A percentile compares a stretch with the other conserved stretches of the same genome.
These are phyloP conservation scores for Aspergillus sp. DNA, from an alignment of 2,329 filamentous ascomycete species.

Conservation along the genomic window DNA sequence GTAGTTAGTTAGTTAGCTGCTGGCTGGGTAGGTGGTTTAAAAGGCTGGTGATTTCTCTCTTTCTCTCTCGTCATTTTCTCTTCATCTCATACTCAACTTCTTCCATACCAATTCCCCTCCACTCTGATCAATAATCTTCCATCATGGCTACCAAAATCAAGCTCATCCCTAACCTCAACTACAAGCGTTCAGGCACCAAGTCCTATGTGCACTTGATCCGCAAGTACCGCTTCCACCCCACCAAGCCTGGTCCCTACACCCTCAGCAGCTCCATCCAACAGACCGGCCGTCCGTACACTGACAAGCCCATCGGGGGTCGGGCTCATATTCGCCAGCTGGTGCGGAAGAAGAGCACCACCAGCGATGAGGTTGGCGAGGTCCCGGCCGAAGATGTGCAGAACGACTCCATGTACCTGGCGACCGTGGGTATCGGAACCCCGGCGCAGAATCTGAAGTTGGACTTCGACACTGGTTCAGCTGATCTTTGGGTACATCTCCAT, in stretches of 20 bases:
- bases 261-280: constrained; percentile 52
- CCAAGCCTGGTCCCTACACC: constrained; percentile 63
- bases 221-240: constrained; percentile 65
- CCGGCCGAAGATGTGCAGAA: constrained; percentile 67
- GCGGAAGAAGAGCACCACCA: constrained; percentile 46
- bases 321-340: constrained; percentile 52
- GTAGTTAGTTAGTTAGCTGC: no score
- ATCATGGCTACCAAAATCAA: constrained; percentile 49
- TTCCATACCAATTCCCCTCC: neutral
- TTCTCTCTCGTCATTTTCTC: neutral
- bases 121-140: neutral
- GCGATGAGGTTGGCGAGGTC: constrained; percentile 50
- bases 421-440: constrained; percentile 66
- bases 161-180: constrained; percentile 60
- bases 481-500: constrained; percentile 62
- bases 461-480: constrained; percentile 71
- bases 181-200: constrained; percentile 61
- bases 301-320: constrained; percentile 52
- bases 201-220: constrained; percentile 63
- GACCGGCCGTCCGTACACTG: constrained; percentile 50
- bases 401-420: constrained; percentile 65
- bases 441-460: constrained; percentile 63
- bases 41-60: neutral
- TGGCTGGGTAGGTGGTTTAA: neutral
- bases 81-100: neutral